phyloP scores from a whole-genome alignment of 495 filamentous ascomycete species.

The Lophiostoma macrostomum region DNA sequence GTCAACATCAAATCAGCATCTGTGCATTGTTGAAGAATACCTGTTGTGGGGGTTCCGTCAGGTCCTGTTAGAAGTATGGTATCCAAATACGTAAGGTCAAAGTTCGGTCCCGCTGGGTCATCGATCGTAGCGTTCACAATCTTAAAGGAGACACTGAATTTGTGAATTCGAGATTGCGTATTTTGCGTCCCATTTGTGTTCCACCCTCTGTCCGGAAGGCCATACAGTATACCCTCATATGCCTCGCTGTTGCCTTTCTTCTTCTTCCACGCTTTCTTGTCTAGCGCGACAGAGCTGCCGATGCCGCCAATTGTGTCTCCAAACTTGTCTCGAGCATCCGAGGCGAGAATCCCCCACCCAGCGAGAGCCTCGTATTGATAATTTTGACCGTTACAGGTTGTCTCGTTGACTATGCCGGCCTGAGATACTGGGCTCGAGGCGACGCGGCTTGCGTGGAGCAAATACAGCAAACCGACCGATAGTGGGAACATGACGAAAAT shows the following conservation, averaged over 20 bases:
- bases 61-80: conserved; percentile 67
- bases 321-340: conserved; percentile 63
- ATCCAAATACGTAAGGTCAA: conserved; percentile 62
- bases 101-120: conserved; percentile 60
- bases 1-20: background rate
- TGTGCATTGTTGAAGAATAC: conserved; percentile 26
- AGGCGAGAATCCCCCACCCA: conserved; percentile 64
- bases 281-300: conserved; percentile 66
- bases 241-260: conserved; percentile 40
- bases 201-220: conserved; percentile 73
- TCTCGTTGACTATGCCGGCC: conserved; percentile 56
- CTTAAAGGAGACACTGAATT: conserved; percentile 58
- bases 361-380: conserved; percentile 69
- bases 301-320: conserved; percentile 71
- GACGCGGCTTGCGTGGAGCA: no score
- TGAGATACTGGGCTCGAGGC: no score
- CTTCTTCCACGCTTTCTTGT: conserved; percentile 62
- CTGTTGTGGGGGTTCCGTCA: conserved; percentile 65
- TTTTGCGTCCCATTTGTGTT: conserved; percentile 74
- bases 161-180: conserved; percentile 71
- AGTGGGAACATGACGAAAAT: no score
- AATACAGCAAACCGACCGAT: no score
- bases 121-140: conserved; percentile 53
- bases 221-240: conserved; percentile 64
- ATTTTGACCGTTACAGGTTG: conserved; percentile 60